These are phyloP conservation scores for Ustilago tritici DNA, from an alignment of 1,284 basidiomycete species.

Conservation along the genomic window DNA sequence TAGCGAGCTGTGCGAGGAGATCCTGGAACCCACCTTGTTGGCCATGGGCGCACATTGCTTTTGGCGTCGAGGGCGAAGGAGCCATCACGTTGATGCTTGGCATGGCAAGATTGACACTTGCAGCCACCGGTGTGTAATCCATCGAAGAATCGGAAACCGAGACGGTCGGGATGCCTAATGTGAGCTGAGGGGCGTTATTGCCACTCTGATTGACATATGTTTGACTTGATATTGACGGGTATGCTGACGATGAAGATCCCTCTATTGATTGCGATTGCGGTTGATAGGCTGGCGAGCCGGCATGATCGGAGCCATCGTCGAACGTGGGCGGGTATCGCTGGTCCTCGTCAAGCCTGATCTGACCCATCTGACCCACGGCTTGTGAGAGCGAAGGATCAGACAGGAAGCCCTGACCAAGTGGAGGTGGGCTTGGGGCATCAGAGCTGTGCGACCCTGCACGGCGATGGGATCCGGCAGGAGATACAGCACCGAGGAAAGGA, in stretches of 20 bases:
- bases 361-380: constrained; percentile 41
- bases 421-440: constrained; percentile 26
- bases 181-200: constrained; percentile 33
- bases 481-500: constrained; percentile 22
- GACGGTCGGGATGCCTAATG: constrained; percentile 41
- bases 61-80: constrained; percentile 47
- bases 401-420: constrained; percentile 9
- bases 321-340: constrained; percentile 33
- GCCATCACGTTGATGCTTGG: constrained; percentile 57
- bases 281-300: constrained; percentile 21
- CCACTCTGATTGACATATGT: constrained; percentile 1
- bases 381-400: constrained; percentile 32
- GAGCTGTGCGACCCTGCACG: constrained; percentile 41
- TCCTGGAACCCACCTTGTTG: constrained; percentile 43
- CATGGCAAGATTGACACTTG: constrained; percentile 24
- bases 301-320: constrained; percentile 31
- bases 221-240: constrained; percentile 10
- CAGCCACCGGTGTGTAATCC: constrained; percentile 31
- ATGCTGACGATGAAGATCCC: constrained; percentile 7
- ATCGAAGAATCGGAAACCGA: constrained; percentile 45
- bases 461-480: constrained; percentile 30
- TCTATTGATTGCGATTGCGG: constrained; percentile 13
- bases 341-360: constrained; percentile 46
- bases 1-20: constrained; percentile 42
- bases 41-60: constrained; percentile 21